Base-by-base conservation (phyloP, 345 rosid species). In the Eucalyptus albens region DNA sequence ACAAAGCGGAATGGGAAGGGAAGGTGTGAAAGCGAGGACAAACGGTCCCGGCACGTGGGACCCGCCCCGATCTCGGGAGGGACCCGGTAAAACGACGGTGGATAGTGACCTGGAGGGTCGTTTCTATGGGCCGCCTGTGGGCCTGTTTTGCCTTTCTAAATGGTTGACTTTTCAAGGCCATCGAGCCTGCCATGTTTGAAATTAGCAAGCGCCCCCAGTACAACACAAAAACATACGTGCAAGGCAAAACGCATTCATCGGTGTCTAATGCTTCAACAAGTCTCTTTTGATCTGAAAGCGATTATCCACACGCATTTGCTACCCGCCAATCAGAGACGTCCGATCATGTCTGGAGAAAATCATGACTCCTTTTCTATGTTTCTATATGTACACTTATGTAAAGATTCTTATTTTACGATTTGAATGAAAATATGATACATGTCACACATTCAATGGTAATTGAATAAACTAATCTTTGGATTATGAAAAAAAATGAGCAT, bases 311-410 rank as follows among this genome's bases (percentile, higher is more conserved):
- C 14, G 3, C 29, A 24, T 56, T 56, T 24, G 62, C 29, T 56
- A 24, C 14, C 29, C 8, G 13, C 45, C 15, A 77, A 77, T 37
- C 15, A 11, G 27, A 37, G 27, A 11, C 4, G 85, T 40, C 47
- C 2, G 3, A 77, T 40, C 16, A 6, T 11, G 83, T 6, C 0
- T 0, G 9, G 1, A 77, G 47, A 40, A 77, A 77, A 22, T 6
- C 47, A 14, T 0, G 2, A 11, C 15, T 4, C 45, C 0, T 33
- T 40, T 37, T 77, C 4, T 21, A 3, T 77, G 9, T 21, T 2
- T 21, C 15, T 13, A 11, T 3, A 77, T 5, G 2, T 3, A 24
- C 3, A 56, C 13, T 24, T 2, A 1, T 4, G 15, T 40, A 11
- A 37, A 77, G 5, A 77, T 77, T 40, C 29, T 1, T 26, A 11